Conservation (phyloP, 306 rosid species). For the Prunus fruticosa region DNA sequence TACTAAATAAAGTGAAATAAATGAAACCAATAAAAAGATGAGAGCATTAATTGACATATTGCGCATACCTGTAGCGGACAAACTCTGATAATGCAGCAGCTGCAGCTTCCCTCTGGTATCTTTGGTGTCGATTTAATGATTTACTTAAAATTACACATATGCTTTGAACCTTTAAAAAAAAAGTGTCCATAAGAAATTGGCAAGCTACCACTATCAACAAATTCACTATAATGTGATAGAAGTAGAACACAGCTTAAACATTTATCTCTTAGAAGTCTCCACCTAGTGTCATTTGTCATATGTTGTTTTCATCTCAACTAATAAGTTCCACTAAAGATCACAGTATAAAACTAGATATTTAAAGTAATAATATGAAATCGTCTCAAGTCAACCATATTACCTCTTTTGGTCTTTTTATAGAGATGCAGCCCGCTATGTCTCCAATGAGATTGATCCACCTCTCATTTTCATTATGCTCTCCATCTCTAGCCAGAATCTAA, state of each 20-base stretch:
- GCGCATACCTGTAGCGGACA: constrained; percentile 70
- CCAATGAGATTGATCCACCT: constrained; percentile 93
- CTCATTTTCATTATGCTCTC: constrained; percentile 82
- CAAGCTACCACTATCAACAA: background rate
- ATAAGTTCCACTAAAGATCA: background rate
- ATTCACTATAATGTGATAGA: background rate
- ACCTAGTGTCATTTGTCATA: background rate
- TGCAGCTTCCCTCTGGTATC: constrained; percentile 90
- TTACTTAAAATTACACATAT: constrained; percentile 71
- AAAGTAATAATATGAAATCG: background rate
- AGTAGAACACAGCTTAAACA: background rate
- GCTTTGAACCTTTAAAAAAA: constrained; percentile 55
- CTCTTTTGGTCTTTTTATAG: constrained; percentile 97
- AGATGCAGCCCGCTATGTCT: constrained; percentile 84
- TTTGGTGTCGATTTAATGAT: constrained; percentile 72
- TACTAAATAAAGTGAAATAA: background rate
- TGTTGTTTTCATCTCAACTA: background rate
- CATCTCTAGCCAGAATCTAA: constrained; percentile 95
- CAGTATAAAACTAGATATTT: background rate
- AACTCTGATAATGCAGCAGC: constrained; percentile 96
- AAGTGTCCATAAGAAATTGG: constrained; percentile 16
- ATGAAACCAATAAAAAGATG: background rate
- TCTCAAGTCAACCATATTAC: constrained; percentile 38
- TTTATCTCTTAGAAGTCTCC: background rate
- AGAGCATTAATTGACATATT: constrained; percentile 23